A percentile compares a stretch with the other conserved stretches of the same genome.
phyloP scores from a whole-genome alignment of 169 alveolate species.

The Plasmodium vivax region DNA sequence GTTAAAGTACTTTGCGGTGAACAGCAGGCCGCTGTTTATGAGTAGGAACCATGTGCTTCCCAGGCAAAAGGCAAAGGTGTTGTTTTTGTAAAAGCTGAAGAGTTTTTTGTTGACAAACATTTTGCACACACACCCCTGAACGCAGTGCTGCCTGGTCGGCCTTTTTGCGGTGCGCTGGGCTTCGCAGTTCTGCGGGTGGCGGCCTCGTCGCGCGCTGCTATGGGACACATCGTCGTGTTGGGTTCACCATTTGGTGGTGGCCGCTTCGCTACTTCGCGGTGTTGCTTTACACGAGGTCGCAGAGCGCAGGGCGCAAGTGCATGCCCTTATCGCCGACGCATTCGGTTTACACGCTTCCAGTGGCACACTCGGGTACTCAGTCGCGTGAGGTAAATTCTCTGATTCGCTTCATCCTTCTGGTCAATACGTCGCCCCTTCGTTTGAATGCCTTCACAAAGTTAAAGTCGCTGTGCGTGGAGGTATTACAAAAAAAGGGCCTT shows the following conservation, averaged over 20 bases:
- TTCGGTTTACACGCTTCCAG: not conserved
- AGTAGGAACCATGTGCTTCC: conserved; percentile 67
- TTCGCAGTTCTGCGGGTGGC: not conserved
- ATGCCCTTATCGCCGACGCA: not conserved
- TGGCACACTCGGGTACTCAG: not conserved
- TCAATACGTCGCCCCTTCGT: not conserved
- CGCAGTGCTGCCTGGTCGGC: not conserved
- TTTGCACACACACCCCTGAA: not conserved
- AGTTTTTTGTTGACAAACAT: conserved; percentile 28
- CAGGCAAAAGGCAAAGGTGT: conserved; percentile 40
- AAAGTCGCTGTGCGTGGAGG: not conserved
- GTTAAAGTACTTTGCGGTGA: conserved; percentile 24
- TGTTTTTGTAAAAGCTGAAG: conserved; percentile 20
- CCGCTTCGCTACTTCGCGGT: not conserved
- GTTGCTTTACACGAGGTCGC: not conserved
- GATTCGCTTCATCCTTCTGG: not conserved
- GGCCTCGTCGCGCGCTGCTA: not conserved
- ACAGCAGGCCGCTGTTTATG: conserved; percentile 21
- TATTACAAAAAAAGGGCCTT: not conserved
- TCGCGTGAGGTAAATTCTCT: not conserved
- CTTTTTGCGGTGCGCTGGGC: not conserved
- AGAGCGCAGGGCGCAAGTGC: not conserved
- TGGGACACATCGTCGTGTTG: not conserved
- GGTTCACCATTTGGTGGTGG: not conserved
- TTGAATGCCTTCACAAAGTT: not conserved